Evolutionary conservation across 768 basidiomycete species (phyloP), one percentile per base, ranked within the genome.

Genomic region (Suillus spraguei): DNA sequence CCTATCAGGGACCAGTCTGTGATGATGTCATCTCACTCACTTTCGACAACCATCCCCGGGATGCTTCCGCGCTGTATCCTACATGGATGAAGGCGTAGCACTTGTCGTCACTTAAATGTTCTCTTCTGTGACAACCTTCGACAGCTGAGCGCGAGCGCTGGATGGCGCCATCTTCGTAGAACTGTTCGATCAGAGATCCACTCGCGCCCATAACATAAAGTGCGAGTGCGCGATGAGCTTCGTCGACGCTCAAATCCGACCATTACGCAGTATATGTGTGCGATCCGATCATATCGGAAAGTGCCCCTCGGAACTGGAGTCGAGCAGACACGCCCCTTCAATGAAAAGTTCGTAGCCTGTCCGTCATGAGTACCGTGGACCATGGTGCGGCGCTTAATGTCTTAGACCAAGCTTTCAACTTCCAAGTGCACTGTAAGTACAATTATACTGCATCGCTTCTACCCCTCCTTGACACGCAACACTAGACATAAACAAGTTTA

Each of bases 41-140:
- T 90, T 80, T 91, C 89, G 5, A 82, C 82, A 0, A 87, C 67
- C 70, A 89, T 78, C 1, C 88, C 90, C 16, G 81, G 83, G 42
- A 90, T 56, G 9, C 81, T 71, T 91, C 90, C 3, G 79, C 64
- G 0, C 88, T 89, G 66, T 85, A 82, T 3, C 87, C 88, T 10
- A 76, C 66, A 67, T 90, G 86, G 52, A 91, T 90, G 61, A 89
- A 52, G 0, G 89, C 81, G 66, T 91, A 90, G 2, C 55, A 76
- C 74, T 66, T 69, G 28, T 72, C 72, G 16, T 77, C 68, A 2
- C 58, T 65, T 42, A 77, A 39, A 55, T 72, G n/a, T 72, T 73
- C 5, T 62, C 62, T 39, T 67, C 65, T 5, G 67, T 67, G 54
- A 76, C 70, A 4, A 62, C 52, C 32, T 62, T 67, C 52, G 39